Conservation (phyloP, 1,139 yeast genomes). For the Nakaseomyces glabratus region DNA sequence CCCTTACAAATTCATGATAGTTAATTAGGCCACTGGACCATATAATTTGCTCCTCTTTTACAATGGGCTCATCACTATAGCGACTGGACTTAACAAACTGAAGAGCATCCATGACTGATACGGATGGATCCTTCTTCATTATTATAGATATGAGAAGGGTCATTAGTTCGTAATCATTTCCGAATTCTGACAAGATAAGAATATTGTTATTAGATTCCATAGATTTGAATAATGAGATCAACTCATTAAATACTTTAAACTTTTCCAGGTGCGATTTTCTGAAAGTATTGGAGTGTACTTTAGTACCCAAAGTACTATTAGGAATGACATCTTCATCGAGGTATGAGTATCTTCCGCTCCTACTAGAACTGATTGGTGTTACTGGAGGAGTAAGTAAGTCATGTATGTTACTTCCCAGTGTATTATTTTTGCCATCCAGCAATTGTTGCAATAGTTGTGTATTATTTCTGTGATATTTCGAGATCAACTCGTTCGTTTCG, state of each 20-base stretch:
- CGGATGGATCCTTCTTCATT: slow-evolving; percentile 20
- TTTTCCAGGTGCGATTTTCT: slow-evolving; percentile 17
- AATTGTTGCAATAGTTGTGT: slow-evolving; percentile 11
- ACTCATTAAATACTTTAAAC: slow-evolving; percentile 25
- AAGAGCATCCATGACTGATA: slow-evolving; percentile 23
- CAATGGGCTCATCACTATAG: slow-evolving; percentile 15
- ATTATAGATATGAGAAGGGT: slow-evolving; percentile 24
- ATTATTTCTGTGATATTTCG: slow-evolving; percentile 13
- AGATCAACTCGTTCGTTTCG: slow-evolving; percentile 6
- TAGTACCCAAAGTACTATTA: background rate
- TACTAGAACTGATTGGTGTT: background rate
- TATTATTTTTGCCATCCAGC: slow-evolving; percentile 1
- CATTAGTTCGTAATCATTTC: slow-evolving; percentile 24
- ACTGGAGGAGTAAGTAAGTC: slow-evolving; percentile 2
- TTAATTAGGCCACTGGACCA: slow-evolving; percentile 24
- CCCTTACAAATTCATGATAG: slow-evolving; percentile 24
- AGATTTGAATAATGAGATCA: slow-evolving; percentile 21
- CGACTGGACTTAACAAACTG: slow-evolving; percentile 24
- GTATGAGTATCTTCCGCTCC: slow-evolving; percentile 1
- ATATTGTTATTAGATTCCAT: slow-evolving; percentile 17
- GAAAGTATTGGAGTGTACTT: slow-evolving; percentile 14
- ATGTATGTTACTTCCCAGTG: background rate
- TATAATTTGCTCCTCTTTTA: slow-evolving; percentile 19
- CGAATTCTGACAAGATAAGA: slow-evolving; percentile 24
- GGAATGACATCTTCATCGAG: slow-evolving; percentile 1